Conservation (phyloP, 2,329 filamentous ascomycete genomes). For the Pseudocercospora crystallina region DNA sequence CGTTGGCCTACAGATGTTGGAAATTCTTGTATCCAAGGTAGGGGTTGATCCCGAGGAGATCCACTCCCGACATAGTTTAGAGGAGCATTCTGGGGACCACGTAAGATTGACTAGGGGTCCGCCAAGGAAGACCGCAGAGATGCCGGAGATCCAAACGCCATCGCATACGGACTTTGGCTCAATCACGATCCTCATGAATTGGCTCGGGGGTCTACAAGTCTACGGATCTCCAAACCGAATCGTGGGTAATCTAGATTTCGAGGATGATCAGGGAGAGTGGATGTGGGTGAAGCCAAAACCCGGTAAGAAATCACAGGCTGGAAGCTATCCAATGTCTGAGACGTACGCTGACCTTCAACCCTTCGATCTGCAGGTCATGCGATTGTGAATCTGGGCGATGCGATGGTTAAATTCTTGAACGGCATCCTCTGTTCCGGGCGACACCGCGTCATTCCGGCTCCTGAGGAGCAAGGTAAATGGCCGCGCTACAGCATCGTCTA, state of each 20-base stretch:
- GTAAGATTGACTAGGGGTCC: conserved; percentile 55
- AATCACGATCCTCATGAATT: conserved; percentile 58
- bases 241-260: conserved; percentile 21
- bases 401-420: conserved; percentile 47
- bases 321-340: too few relatives aligned
- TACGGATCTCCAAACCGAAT: conserved; percentile 25
- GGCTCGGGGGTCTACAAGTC: conserved; percentile 56
- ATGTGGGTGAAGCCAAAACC: conserved; percentile 55
- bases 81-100: conserved; percentile 49
- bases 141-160: conserved; percentile 38
- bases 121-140: conserved; percentile 40
- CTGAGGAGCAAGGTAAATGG: conserved; percentile 47
- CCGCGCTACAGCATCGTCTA: conserved; percentile 57
- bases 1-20: conserved; percentile 48
- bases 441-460: conserved; percentile 54
- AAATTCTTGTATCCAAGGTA: conserved; percentile 47
- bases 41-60: conserved; percentile 46
- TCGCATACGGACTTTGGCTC: conserved; percentile 58
- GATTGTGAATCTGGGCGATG: conserved; percentile 51
- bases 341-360: too few relatives aligned
- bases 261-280: conserved; percentile 42
- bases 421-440: conserved; percentile 44
- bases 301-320: conserved; percentile 29
- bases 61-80: conserved; percentile 45
- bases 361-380: conserved; percentile 29